A percentile compares a stretch with the other conserved stretches of the same genome.
phyloP scores from a whole-genome alignment of 306 rosid species.

The Dryas drummondii region DNA sequence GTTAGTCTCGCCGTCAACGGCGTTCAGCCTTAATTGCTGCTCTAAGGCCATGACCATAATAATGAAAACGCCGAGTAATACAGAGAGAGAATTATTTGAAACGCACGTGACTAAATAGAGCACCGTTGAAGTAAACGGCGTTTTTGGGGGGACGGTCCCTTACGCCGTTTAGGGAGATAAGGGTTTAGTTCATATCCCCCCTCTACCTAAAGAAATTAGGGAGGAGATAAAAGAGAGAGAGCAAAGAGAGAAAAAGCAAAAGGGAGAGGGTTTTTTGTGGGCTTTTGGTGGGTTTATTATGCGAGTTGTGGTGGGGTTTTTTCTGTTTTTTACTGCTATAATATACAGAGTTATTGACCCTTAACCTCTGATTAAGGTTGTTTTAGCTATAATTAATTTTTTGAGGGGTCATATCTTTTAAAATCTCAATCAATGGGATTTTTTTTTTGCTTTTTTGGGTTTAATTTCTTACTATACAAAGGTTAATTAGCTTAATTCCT shows the following conservation, averaged over 20 bases:
- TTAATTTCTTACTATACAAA: constrained; percentile 16
- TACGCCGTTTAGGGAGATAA: constrained; percentile 58
- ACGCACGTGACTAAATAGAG: constrained; percentile 58
- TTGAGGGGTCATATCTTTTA: constrained; percentile 42
- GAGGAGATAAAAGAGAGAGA: not conserved
- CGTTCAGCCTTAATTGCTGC: constrained; percentile 39
- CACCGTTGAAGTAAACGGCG: constrained; percentile 53
- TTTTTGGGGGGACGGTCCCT: constrained; percentile 36
- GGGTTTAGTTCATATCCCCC: constrained; percentile 23
- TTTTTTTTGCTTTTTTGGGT: constrained; percentile 31
- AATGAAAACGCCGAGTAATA: not conserved
- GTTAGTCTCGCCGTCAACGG: constrained; percentile 18
- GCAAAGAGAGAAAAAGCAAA: constrained; percentile 1
- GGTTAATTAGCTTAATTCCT: constrained; percentile 28
- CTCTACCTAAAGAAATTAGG: constrained; percentile 23
- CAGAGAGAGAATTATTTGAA: not conserved
- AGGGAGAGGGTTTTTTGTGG: constrained; percentile 31
- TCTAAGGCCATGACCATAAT: constrained; percentile 57
- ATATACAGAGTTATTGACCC: constrained; percentile 48
- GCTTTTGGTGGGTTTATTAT: constrained; percentile 23
- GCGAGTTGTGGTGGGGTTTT: not conserved
- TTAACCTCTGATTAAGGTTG: constrained; percentile 49
- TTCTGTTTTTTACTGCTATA: constrained; percentile 19
- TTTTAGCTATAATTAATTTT: constrained; percentile 42
- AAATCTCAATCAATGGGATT: constrained; percentile 44